Evolutionary conservation across 208 protist species (phyloP), one percentile per base, ranked within the genome.

Genomic region (Zelonia costaricensis): DNA sequence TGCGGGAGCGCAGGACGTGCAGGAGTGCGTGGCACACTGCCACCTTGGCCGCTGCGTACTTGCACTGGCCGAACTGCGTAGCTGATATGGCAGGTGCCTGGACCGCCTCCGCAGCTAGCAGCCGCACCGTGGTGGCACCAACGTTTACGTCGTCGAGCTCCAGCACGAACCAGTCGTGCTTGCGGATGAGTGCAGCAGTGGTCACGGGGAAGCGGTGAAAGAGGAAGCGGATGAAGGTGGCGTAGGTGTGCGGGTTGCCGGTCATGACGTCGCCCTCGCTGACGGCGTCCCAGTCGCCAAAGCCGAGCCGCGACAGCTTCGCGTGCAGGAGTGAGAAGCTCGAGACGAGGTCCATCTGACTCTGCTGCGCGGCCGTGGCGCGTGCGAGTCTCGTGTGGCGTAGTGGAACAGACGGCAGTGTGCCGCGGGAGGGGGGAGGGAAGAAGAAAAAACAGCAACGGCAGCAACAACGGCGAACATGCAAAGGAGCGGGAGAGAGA

Each of bases 131-230:
- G 4, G 74, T 44, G 4, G 35, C 51, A 22, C 74, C 70, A 2
- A 88, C 23, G 3, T 44, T 9, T 3, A 9, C 25, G 44, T 79
- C 77, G 36, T 76, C 66, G 9, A 52, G 40, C 30, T 88, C 82
- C 7, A 88, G 25, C 27, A 88, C 39, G 27, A 88, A 84, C 75
- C 77, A 88, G 12, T 60, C 33, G 57, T 82, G 60, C 6, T 48
- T 59, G 2, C 59, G 69, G 47, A 88, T 43, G 20, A 88, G 52
- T 6, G 39, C 16, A 1, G 62, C 45, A 1, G 74, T 84, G 0
- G 46, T 46, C 7, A 35, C 20, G 7, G 66, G 55, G 51, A 80
- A 88, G 15, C 65, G 59, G 3, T 38, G 54, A 28, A 75, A 69
- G 6, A 80, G 54, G 54, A 84, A 88, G 1, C 78, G 74, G 27